These are phyloP conservation scores for Cryptococcus amylolentus DNA, from an alignment of 1,284 basidiomycete genomes.

Conservation along the genomic window DNA sequence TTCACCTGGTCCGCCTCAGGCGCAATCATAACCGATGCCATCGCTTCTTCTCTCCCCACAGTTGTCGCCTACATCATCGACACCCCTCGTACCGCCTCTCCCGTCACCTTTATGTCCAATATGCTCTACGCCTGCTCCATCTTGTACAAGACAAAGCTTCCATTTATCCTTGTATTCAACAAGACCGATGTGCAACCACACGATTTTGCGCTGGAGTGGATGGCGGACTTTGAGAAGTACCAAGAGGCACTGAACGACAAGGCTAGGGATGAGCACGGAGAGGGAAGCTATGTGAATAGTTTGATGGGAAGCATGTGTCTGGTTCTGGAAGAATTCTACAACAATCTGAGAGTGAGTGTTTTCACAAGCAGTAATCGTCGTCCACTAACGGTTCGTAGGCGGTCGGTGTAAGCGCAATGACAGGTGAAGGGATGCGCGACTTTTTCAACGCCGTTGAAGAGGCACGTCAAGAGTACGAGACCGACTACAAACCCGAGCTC, in stretches of 20 bases:
- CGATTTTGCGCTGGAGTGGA: constrained; percentile 94
- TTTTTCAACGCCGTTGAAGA: constrained; percentile 89
- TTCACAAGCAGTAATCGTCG: background rate
- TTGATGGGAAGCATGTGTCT: constrained; percentile 99
- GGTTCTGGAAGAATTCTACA: constrained; percentile 98
- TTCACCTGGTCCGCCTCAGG: constrained; percentile 99
- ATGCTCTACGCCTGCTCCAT: constrained; percentile 99
- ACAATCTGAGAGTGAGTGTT: constrained; percentile 74
- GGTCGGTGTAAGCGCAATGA: constrained; percentile 93
- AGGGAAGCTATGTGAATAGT: constrained; percentile 96
- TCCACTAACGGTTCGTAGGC: constrained; percentile 57
- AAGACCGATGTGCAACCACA: constrained; percentile 88
- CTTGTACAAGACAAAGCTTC: constrained; percentile 95
- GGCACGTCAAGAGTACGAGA: constrained; percentile 82
- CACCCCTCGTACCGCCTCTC: constrained; percentile 89
- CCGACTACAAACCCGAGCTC: constrained; percentile 87
- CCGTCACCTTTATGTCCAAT: constrained; percentile 99
- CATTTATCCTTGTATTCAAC: constrained; percentile 98
- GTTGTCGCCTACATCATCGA: constrained; percentile 97
- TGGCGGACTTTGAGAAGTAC: constrained; percentile 87
- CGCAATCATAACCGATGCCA: constrained; percentile 96
- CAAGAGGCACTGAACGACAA: constrained; percentile 58
- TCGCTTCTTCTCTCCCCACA: constrained; percentile 87
- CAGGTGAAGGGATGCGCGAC: constrained; percentile 84
- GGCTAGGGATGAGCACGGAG: constrained; percentile 73